Percentiles rank a stretch among this genome's conserved stretches.
phyloP scores from a whole-genome alignment of 2,329 filamentous ascomycete genomes.

The Monilinia aucupariae region DNA sequence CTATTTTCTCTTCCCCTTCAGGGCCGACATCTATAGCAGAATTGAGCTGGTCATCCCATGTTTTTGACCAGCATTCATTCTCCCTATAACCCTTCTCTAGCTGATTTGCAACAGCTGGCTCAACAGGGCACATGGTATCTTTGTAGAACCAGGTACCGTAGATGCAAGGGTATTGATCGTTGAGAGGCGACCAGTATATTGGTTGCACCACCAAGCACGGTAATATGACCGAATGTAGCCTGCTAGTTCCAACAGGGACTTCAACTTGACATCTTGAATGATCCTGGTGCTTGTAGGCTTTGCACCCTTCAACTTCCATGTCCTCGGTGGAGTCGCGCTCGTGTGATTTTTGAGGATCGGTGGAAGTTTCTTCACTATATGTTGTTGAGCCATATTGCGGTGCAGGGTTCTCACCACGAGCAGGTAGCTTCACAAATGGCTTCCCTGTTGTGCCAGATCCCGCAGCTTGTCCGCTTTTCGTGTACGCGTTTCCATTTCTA shows the following conservation, averaged over 20 bases:
- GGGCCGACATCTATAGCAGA: constrained; percentile 89
- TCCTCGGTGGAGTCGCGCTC: constrained; percentile 23
- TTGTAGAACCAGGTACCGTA: constrained; percentile 96
- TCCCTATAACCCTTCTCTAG: constrained; percentile 87
- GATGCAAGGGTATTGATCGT: constrained; percentile 76
- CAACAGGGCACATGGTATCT: constrained; percentile 88
- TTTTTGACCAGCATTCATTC: constrained; percentile 81
- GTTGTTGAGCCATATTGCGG: background rate
- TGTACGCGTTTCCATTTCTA: background rate
- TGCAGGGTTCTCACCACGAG: constrained; percentile 18
- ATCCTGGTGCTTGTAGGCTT: constrained; percentile 27
- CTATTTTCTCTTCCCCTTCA: constrained; percentile 83
- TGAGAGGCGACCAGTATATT: constrained; percentile 94
- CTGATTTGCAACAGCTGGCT: constrained; percentile 80
- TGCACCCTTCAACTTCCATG: constrained; percentile 27
- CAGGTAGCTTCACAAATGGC: constrained; percentile 43
- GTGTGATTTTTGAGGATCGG: constrained; percentile 10
- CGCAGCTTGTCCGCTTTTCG: constrained; percentile 9
- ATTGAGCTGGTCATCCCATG: constrained; percentile 85
- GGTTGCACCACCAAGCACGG: constrained; percentile 85
- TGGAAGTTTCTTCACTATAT: background rate
- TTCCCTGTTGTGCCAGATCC: constrained; percentile 42
- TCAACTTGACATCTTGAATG: constrained; percentile 40
- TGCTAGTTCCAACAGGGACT: constrained; percentile 82
- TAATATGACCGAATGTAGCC: constrained; percentile 81